Evolutionary conservation across 306 rosid genomes (phyloP).

Genomic region (Herpetospermum pedunculosum): DNA sequence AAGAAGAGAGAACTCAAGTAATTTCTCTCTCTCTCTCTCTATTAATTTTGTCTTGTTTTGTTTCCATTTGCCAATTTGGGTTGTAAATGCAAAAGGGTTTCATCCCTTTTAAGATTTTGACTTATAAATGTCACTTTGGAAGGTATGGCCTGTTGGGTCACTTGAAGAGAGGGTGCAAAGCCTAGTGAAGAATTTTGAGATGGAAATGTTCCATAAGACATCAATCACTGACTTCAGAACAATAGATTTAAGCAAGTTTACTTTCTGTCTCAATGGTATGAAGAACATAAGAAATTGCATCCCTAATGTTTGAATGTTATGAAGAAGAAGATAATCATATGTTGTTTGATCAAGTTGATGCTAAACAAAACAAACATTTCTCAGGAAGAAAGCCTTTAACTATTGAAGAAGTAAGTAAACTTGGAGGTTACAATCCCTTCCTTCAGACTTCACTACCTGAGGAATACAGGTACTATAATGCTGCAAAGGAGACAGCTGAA

Average conservation of each 20-base stretch:
- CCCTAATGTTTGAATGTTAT: neutral
- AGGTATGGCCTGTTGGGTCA: constrained; percentile 60
- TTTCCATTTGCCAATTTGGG: neutral
- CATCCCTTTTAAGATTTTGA: neutral
- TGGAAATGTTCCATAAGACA: constrained; percentile 53
- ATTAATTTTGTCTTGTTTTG: neutral
- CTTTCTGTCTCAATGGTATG: constrained; percentile 50
- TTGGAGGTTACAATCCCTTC: constrained; percentile 50
- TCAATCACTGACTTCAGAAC: constrained; percentile 25
- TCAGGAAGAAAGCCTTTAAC: constrained; percentile 37
- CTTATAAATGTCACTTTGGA: neutral
- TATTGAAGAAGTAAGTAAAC: constrained; percentile 31
- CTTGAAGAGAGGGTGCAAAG: constrained; percentile 48
- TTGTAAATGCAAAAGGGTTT: neutral
- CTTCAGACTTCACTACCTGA: constrained; percentile 50
- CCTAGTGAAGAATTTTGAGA: constrained; percentile 51
- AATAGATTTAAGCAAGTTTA: constrained; percentile 28
- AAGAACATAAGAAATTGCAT: neutral
- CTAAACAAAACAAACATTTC: neutral
- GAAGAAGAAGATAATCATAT: neutral
- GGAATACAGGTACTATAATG: constrained; percentile 34
- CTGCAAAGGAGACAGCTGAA: constrained; percentile 37
- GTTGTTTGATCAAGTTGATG: neutral
- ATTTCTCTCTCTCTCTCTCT: neutral
- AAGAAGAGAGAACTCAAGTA: constrained; percentile 46